Base-by-base conservation (phyloP, 352 stramenopile genomes). In the Phytophthora idaei region DNA sequence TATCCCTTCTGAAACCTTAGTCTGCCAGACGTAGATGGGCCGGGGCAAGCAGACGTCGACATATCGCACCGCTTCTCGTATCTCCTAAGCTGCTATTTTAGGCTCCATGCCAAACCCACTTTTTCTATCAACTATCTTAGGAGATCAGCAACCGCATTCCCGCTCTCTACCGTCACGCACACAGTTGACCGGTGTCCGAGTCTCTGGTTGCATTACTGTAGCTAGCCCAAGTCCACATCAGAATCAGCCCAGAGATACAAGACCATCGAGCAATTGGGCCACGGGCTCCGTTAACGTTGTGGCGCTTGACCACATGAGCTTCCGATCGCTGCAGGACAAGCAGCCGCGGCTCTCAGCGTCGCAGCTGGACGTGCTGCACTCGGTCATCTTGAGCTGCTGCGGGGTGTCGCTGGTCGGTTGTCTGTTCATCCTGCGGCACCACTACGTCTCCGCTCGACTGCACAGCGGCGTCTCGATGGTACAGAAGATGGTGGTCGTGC, bases 401-500 rank as follows among this genome's bases (percentile, higher is more conserved):
- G 57, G 64, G 44, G 60, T 88, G 48, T 88, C 77, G n/a, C 64
- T 88, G 7, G 31, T 62, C 29, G 77, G 79, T 15, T 80, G 77
- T 56, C 66, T 77, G 2, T 84, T 77, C 70, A 85, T 88, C 31
- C 44, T 84, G 3, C 77, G 74, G 21, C 77, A 85, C 55, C 76
- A 82, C 60, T 74, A 77, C 49, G 64, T 72, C 41, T 81, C 61
- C 0, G 56, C 70, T 10, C 36, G 57, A 21, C 54, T 65, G 8
- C 71, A 74, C 41, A 73, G 71, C 32, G 76, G 67, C 34, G 64
- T 83, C 34, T 84, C 66, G 29, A 74, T 82, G 67, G 80, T 85
- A 48, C 84, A 90, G 57, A 87, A 77, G 72, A 92, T 92, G 84
- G 80, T 92, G 56, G 68, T 79, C 44, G 77, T 87, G 71, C 78